Conservation (phyloP, 441 rosid genomes). For the Euphorbia celastroides region DNA sequence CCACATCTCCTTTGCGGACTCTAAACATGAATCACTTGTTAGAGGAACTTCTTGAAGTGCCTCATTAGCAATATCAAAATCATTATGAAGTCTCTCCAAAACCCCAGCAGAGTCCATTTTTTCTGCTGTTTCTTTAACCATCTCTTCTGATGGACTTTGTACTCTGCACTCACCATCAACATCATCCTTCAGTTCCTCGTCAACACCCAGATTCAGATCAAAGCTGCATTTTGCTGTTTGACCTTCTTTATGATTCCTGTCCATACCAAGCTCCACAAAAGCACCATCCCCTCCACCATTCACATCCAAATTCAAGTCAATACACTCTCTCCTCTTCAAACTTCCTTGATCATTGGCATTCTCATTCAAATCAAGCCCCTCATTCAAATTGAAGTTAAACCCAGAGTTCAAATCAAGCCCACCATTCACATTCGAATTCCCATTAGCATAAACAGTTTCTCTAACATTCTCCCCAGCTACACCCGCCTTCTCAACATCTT, state of each 20-base stretch:
- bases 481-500: constrained; percentile 30
- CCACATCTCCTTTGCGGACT: constrained; percentile 25
- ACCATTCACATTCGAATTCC: constrained; percentile 15
- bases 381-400: constrained; percentile 59
- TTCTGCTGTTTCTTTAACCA: constrained; percentile 22
- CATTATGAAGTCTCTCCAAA: constrained; percentile 19
- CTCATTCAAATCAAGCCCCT: constrained; percentile 33
- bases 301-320: constrained; percentile 80
- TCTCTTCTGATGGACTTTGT: constrained; percentile 13
- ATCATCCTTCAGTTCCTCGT: constrained; percentile 43
- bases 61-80: constrained; percentile 23
- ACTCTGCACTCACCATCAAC: constrained; percentile 19
- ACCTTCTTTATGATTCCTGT: constrained; percentile 15
- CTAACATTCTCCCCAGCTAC: constrained; percentile 12
- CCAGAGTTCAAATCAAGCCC: constrained; percentile 67
- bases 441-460: constrained; percentile 18
- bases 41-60: constrained; percentile 39
- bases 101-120: background rate
- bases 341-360: constrained; percentile 10
- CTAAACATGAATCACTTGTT: constrained; percentile 25
- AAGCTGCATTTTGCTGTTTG: constrained; percentile 45
- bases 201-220: constrained; percentile 76
- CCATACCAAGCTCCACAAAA: constrained; percentile 18
- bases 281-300: constrained; percentile 53
- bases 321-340: constrained; percentile 34